Evolutionary conservation across 139 green algal species (phyloP), one percentile per base, ranked within the genome.

Genomic region (Diplosphaera chodatii): DNA sequence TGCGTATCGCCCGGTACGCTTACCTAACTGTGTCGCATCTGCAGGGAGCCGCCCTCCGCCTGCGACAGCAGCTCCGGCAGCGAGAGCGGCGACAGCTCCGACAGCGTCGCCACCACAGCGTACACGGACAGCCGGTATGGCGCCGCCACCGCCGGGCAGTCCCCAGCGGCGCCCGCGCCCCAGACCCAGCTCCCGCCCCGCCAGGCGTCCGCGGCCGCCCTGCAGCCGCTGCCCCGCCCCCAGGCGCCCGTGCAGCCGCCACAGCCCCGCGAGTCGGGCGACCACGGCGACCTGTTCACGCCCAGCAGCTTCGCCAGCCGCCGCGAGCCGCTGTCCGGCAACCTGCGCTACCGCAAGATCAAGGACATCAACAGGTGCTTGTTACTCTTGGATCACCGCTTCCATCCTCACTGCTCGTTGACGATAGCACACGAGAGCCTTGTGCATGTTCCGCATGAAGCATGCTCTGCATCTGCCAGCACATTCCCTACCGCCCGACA

Each of bases 301-400:
- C 3, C 13, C 8, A 25, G 13, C 48, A 59, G 48, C 48, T 59
- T 27, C 48, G 48, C 48, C 48, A 27, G 48, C 48, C 48, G 48
- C 18, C 16, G 48, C 48, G 64, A 69, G 25, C 21, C 34, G 31
- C 31, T 69, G 16, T 25, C 30, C 0, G 64, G 30, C 10, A 41
- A 69, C 31, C 31, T 29, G 25, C 30, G 64, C 30, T 69, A 69
- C 64, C 33, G 30, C 31, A 69, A 69, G 31, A 28, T 69, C 30
- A 40, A 69, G 64, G 64, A 69, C 34, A 34, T 69, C 64, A 69
- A 73, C 34, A 74, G 34, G 48, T 37, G 69, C 1, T n/a, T n/a
- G n/a, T n/a, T n/a, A n/a, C n/a, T n/a, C n/a, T n/a, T n/a, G n/a
- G n/a, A n/a, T n/a, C n/a, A n/a, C n/a, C n/a, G n/a, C n/a, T n/a